phyloP scores from a whole-genome alignment of 1,284 basidiomycete genomes.

The Microbotryum violaceum region DNA sequence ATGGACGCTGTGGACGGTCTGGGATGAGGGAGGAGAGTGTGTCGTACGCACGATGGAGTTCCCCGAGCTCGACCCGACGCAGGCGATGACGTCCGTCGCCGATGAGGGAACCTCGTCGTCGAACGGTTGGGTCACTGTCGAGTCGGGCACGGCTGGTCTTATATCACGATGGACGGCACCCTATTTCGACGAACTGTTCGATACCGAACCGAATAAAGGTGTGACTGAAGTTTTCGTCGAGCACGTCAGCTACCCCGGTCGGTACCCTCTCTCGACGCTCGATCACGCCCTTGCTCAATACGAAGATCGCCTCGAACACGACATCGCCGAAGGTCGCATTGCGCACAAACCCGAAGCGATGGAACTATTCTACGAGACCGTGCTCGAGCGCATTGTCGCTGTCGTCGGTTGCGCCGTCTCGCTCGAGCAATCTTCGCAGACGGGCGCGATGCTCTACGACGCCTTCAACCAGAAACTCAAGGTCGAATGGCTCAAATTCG shows the following conservation, averaged over 20 bases:
- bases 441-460: slow-evolving; percentile 66
- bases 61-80: slow-evolving; percentile 32
- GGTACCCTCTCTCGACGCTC: slow-evolving; percentile 74
- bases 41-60: slow-evolving; percentile 22
- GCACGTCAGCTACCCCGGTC: slow-evolving; percentile 73
- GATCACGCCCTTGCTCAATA: slow-evolving; percentile 74
- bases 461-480: slow-evolving; percentile 76
- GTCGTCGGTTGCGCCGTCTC: slow-evolving; percentile 79
- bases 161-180: slow-evolving; percentile 50
- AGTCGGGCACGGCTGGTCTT: neutral
- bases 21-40: slow-evolving; percentile 41
- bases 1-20: slow-evolving; percentile 44
- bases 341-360: slow-evolving; percentile 25
- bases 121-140: slow-evolving; percentile 31
- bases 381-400: slow-evolving; percentile 67
- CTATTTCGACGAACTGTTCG: slow-evolving; percentile 71
- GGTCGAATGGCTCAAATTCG: slow-evolving; percentile 85
- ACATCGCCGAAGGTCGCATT: slow-evolving; percentile 41
- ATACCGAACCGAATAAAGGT: slow-evolving; percentile 28
- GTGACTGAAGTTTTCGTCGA: slow-evolving; percentile 64
- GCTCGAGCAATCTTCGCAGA: slow-evolving; percentile 63
- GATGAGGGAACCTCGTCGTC: slow-evolving; percentile 31
- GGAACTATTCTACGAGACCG: slow-evolving; percentile 53
- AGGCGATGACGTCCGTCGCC: slow-evolving; percentile 36
- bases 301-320: slow-evolving; percentile 58